These are phyloP conservation scores for Hyaloperonospora brassicae DNA, from an alignment of 352 stramenopile species.

Conservation along the genomic window DNA sequence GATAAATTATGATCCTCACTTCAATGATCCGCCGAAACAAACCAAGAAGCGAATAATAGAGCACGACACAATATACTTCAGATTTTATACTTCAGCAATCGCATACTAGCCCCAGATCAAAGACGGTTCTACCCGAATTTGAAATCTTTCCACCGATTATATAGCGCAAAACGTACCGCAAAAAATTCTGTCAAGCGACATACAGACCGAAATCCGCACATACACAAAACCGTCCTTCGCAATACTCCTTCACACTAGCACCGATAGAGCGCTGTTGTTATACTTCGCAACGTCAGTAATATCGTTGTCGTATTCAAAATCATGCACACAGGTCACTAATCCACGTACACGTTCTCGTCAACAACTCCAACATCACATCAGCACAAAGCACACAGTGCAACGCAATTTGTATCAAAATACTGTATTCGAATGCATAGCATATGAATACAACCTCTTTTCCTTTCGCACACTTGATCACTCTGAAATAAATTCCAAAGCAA, in stretches of 20 bases:
- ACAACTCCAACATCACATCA: too few relatives aligned
- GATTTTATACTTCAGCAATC: not conserved
- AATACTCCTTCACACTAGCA: too few relatives aligned
- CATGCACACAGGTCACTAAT: too few relatives aligned
- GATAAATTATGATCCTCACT: conserved; percentile 12
- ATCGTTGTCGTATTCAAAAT: too few relatives aligned
- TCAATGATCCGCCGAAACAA: conserved; percentile 3
- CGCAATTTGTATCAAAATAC: conserved; percentile 1
- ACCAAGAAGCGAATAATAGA: not conserved
- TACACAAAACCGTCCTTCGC: too few relatives aligned
- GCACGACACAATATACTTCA: too few relatives aligned
- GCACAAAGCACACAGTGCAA: not conserved
- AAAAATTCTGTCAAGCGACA: too few relatives aligned
- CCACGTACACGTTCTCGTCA: too few relatives aligned
- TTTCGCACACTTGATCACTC: not conserved
- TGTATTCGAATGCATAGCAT: not conserved
- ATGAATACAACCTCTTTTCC: not conserved
- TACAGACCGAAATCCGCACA: too few relatives aligned
- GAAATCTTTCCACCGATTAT: conserved; percentile 4
- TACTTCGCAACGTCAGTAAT: too few relatives aligned
- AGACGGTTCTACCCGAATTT: conserved; percentile 7
- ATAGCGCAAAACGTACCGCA: not conserved
- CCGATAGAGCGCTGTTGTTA: too few relatives aligned
- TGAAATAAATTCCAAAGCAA: not conserved
- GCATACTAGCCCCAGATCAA: conserved; percentile 11